These are phyloP conservation scores for Pestalotiopsis sp. DNA, from an alignment of 2,329 filamentous ascomycete genomes.

Conservation along the genomic window DNA sequence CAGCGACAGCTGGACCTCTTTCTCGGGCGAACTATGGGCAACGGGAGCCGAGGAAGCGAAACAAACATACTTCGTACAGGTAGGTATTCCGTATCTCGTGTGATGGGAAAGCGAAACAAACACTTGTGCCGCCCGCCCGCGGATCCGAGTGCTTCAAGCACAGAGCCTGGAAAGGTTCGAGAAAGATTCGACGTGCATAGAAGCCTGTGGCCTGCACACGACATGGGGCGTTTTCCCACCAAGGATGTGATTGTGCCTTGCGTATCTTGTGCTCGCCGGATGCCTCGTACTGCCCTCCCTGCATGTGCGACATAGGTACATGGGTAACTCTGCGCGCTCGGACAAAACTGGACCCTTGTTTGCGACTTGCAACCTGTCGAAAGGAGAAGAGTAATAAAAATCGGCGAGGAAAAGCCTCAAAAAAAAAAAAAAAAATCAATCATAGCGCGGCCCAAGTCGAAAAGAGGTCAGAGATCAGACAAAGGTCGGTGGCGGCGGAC, in stretches of 20 bases:
- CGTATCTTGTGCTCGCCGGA: not conserved
- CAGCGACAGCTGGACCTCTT: not conserved
- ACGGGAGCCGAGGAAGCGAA: not conserved
- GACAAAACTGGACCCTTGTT: conserved; percentile 12
- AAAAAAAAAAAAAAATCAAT: not conserved
- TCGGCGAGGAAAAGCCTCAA: conserved; percentile 2
- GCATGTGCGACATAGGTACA: not conserved
- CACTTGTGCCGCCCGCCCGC: not conserved
- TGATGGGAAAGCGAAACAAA: not conserved
- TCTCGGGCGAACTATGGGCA: not conserved
- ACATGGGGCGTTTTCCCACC: not conserved
- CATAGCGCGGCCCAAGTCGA: not conserved
- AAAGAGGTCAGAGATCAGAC: not conserved
- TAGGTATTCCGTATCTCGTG: not conserved
- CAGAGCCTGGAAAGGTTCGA: conserved; percentile 9
- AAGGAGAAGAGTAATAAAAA: not conserved
- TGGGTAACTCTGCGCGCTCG: conserved; percentile 1
- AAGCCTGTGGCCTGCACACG: not conserved
- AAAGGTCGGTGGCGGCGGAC: not conserved
- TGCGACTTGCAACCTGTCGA: not conserved
- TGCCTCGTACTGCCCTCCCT: not conserved
- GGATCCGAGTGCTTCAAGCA: conserved; percentile 1
- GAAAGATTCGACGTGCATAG: conserved; percentile 12
- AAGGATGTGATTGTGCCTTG: not conserved
- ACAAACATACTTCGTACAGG: not conserved